Conservation (phyloP, 768 basidiomycete genomes). For the Collybia mongolica region DNA sequence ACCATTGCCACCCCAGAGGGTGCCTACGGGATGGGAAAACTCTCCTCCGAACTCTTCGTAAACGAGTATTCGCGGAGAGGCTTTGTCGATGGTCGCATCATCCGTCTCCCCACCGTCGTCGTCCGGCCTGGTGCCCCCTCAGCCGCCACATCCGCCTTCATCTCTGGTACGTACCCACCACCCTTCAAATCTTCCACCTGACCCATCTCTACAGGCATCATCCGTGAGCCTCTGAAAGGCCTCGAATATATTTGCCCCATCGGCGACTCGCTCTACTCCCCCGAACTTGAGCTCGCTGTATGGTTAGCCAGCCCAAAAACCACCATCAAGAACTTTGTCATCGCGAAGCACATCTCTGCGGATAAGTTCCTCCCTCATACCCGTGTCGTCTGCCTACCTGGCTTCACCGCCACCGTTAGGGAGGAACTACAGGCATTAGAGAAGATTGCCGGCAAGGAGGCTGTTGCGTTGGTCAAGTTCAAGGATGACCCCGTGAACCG, state of each 20-base stretch:
- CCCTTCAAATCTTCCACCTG: background rate
- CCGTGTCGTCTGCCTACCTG: conserved; percentile 57
- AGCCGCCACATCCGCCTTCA: conserved; percentile 54
- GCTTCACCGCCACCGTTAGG: conserved; percentile 54
- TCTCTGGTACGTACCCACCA: conserved; percentile 40
- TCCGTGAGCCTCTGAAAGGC: conserved; percentile 58
- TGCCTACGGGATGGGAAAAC: conserved; percentile 57
- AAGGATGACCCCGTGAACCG: conserved; percentile 41
- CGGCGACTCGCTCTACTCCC: conserved; percentile 40
- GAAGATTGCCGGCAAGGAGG: conserved; percentile 48
- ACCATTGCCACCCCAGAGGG: conserved; percentile 56
- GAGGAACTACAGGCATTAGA: conserved; percentile 54
- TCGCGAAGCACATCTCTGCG: conserved; percentile 45
- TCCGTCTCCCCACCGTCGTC: conserved; percentile 60
- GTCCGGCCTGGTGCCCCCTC: conserved; percentile 55
- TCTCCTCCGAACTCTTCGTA: conserved; percentile 52
- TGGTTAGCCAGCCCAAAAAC: conserved; percentile 54
- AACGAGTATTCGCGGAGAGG: conserved; percentile 61
- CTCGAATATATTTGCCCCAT: conserved; percentile 50
- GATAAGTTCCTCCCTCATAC: conserved; percentile 39
- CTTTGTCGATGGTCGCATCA: conserved; percentile 56
- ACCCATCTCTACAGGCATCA: conserved; percentile 32
- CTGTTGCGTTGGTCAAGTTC: conserved; percentile 44
- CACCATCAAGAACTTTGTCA: conserved; percentile 52
- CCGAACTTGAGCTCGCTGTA: conserved; percentile 42